Conservation (phyloP, 148 eudicot species). For the Mesembryanthemum crystallinum region DNA sequence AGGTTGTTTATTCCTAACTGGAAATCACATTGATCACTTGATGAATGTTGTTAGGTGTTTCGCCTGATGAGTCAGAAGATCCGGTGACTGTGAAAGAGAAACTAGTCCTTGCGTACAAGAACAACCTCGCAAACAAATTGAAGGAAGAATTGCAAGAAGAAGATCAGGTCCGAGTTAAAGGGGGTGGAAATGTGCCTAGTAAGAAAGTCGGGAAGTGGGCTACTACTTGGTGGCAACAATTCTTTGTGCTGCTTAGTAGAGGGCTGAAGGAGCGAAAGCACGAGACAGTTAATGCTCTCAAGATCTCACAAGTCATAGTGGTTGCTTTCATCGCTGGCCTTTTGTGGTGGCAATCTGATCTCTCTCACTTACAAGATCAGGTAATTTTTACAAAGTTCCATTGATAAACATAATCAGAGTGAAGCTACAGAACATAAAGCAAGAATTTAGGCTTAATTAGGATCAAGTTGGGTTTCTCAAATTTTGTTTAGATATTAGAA, state of each 20-base stretch:
- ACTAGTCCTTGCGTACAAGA: constrained; percentile 45
- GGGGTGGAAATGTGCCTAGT: constrained; percentile 23
- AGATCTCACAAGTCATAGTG: constrained; percentile 40
- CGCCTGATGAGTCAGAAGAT: constrained; percentile 46
- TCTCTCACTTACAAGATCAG: constrained; percentile 39
- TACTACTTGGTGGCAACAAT: constrained; percentile 77
- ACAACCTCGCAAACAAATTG: constrained; percentile 37
- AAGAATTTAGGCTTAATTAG: too few relatives aligned
- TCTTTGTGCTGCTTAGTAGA: constrained; percentile 48
- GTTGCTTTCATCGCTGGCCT: constrained; percentile 51
- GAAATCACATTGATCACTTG: too few relatives aligned
- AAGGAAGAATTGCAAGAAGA: constrained; percentile 38
- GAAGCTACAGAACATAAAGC: too few relatives aligned
- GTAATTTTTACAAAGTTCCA: background rate
- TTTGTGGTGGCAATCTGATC: constrained; percentile 72
- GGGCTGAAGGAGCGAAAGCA: constrained; percentile 64
- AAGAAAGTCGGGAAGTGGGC: constrained; percentile 39
- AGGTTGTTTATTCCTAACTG: too few relatives aligned
- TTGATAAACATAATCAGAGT: too few relatives aligned
- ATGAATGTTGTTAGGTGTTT: constrained; percentile 39
- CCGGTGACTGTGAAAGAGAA: constrained; percentile 39
- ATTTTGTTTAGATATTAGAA: too few relatives aligned
- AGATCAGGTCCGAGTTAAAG: background rate
- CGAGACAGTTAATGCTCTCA: constrained; percentile 39
- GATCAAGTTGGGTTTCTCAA: too few relatives aligned